These are phyloP conservation scores for Aspergillus ustus DNA, from an alignment of 2,329 filamentous ascomycete genomes.

Conservation along the genomic window DNA sequence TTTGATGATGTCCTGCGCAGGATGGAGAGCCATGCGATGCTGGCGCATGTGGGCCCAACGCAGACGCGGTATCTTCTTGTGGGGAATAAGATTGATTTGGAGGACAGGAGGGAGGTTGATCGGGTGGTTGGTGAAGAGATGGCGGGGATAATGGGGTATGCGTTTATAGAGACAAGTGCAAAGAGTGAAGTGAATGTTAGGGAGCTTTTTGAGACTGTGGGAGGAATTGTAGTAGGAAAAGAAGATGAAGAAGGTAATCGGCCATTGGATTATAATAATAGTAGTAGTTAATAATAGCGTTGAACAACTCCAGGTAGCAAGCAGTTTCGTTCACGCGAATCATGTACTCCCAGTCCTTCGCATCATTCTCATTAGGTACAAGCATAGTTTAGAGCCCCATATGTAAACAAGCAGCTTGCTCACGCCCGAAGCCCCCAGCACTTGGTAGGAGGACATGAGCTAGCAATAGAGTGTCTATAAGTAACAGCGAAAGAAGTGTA, in stretches of 20 bases:
- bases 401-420: conserved; percentile 22
- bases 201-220: not conserved
- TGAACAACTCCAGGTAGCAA: conserved; percentile 1
- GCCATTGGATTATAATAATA: conserved; percentile 22
- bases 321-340: conserved; percentile 16
- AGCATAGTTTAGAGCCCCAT: conserved; percentile 17
- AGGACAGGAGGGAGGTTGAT: not conserved
- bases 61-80: not conserved
- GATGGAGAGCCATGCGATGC: not conserved
- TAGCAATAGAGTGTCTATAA: conserved; percentile 21
- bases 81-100: not conserved
- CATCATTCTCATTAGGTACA: conserved; percentile 30
- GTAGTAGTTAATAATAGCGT: conserved; percentile 6
- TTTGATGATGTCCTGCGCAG: not conserved
- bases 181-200: not conserved
- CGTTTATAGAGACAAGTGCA: not conserved
- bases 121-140: not conserved
- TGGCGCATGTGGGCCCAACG: not conserved
- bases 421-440: conserved; percentile 26
- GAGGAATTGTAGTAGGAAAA: not conserved
- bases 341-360: conserved; percentile 26
- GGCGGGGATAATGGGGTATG: not conserved
- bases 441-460: conserved; percentile 27
- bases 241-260: conserved; percentile 12
- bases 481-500: conserved; percentile 22